Conservation (phyloP, 352 stramenopile species). For the Phytophthora kernoviae region DNA sequence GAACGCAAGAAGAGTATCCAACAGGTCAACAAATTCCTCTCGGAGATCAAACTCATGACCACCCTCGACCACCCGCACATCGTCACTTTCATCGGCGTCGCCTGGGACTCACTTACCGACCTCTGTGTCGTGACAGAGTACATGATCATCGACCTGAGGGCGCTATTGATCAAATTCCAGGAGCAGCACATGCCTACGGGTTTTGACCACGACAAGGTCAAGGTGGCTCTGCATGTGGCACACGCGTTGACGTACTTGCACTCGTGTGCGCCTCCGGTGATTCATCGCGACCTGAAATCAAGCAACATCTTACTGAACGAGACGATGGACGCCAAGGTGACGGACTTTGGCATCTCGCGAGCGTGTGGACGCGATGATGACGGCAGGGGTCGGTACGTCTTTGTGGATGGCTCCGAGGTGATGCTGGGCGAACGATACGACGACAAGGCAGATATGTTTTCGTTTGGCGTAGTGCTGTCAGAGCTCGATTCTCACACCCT, state of each 20-base stretch:
- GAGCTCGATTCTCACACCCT: constrained; percentile 23
- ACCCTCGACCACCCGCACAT: constrained; percentile 26
- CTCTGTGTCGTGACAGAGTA: constrained; percentile 33
- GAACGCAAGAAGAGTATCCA: constrained; percentile 6
- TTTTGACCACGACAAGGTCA: constrained; percentile 17
- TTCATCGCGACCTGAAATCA: constrained; percentile 1
- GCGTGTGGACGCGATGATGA: constrained; percentile 16
- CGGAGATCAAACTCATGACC: constrained; percentile 13
- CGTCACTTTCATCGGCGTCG: constrained; percentile 33
- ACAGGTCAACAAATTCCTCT: constrained; percentile 13
- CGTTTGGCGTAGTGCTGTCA: constrained; percentile 27
- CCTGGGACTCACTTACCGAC: constrained; percentile 30
- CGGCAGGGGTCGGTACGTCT: constrained; percentile 16
- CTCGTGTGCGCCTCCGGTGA: constrained; percentile 3
- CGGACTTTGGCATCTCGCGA: constrained; percentile 12
- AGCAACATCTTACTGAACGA: constrained; percentile 13
- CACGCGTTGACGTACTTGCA: constrained; percentile 34
- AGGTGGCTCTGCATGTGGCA: constrained; percentile 16
- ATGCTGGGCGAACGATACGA: constrained; percentile 22
- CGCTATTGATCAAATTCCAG: constrained; percentile 18
- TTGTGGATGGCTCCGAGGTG: constrained; percentile 29
- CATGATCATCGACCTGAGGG: constrained; percentile 33
- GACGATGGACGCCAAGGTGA: constrained; percentile 11
- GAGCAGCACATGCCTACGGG: constrained; percentile 5
- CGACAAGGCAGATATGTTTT: constrained; percentile 28